phyloP scores from a whole-genome alignment of 306 rosid species.

The Fragaria nilgerrensis region DNA sequence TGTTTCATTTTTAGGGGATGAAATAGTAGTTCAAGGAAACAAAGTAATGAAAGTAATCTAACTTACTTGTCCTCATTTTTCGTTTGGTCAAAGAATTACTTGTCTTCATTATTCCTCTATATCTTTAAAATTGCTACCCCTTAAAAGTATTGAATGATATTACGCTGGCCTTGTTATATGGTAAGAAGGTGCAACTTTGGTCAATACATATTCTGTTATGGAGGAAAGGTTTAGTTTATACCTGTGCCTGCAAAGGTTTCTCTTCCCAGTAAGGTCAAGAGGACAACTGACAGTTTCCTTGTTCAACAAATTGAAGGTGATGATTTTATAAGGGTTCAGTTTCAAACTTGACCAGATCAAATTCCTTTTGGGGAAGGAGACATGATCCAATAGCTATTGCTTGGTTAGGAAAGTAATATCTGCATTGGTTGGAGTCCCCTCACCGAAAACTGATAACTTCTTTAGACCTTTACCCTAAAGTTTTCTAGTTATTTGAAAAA shows the following conservation, averaged over 20 bases:
- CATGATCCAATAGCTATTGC: background rate
- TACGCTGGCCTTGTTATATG: background rate
- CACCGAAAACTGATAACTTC: background rate
- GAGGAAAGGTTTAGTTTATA: background rate
- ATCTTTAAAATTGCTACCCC: background rate
- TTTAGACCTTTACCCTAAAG: background rate
- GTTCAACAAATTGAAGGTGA: background rate
- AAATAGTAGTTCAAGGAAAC: background rate
- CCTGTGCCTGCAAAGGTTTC: background rate
- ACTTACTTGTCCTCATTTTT: background rate
- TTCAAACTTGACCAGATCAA: background rate
- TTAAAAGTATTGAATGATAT: background rate
- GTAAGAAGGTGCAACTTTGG: background rate
- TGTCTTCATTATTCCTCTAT: background rate
- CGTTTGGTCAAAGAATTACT: background rate
- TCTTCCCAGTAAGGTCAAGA: background rate
- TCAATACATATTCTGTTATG: background rate
- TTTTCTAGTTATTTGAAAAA: background rate
- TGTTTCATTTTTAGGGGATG: background rate
- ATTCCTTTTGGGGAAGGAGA: background rate
- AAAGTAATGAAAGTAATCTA: background rate
- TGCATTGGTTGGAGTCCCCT: background rate
- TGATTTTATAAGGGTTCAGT: background rate
- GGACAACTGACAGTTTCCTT: background rate
- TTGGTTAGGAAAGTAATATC: background rate